Evolutionary conservation across 257 asterid species (phyloP).

Genomic region (Jaltomata sinuosa): DNA sequence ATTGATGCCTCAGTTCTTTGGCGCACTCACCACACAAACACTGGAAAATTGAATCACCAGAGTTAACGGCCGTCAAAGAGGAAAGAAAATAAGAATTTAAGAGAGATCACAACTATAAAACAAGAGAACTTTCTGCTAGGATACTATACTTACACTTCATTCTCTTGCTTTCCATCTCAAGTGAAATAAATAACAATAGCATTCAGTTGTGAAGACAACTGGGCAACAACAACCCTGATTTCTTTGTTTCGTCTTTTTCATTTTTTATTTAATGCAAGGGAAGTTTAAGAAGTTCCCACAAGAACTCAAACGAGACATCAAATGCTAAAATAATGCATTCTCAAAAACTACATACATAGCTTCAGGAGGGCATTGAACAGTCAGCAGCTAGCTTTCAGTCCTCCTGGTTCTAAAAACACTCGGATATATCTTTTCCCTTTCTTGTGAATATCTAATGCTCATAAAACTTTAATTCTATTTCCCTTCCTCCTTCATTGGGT

Average conservation of each 20-base stretch:
- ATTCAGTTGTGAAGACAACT: too few relatives aligned
- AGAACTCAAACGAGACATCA: background rate
- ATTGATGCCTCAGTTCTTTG: slow-evolving; percentile 68
- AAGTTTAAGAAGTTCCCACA: background rate
- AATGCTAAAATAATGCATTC: background rate
- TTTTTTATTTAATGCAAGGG: background rate
- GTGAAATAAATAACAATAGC: too few relatives aligned
- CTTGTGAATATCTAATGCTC: background rate
- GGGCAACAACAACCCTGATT: too few relatives aligned
- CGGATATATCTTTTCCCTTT: background rate
- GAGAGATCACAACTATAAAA: background rate
- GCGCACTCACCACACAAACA: slow-evolving; percentile 86
- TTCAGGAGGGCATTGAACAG: background rate
- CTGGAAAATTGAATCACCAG: slow-evolving; percentile 27
- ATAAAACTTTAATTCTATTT: background rate
- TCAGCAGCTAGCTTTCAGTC: background rate
- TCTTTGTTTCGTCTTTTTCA: background rate
- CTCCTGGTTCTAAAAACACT: background rate
- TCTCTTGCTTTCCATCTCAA: background rate
- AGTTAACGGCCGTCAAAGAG: background rate
- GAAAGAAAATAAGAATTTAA: background rate
- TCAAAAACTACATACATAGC: background rate
- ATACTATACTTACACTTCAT: background rate
- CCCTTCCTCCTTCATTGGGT: background rate
- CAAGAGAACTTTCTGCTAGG: background rate